phyloP scores from a whole-genome alignment of 768 basidiomycete genomes.

The Gymnopilus junonius region DNA sequence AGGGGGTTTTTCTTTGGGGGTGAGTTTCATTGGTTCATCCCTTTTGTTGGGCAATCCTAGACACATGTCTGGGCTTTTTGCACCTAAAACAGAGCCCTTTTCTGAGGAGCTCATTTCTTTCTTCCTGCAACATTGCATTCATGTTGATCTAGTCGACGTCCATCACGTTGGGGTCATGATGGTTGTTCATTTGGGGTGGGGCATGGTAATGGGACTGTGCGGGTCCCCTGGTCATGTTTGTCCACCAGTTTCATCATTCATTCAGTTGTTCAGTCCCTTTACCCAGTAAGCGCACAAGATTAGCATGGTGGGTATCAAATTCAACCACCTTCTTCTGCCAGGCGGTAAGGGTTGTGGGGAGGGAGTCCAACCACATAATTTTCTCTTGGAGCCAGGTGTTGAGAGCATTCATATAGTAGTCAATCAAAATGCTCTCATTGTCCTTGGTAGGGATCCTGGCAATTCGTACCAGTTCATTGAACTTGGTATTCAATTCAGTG shows the following conservation, averaged over 20 bases:
- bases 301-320: neutral
- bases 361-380: neutral
- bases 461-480: neutral
- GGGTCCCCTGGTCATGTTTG: neutral
- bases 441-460: neutral
- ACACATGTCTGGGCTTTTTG: neutral
- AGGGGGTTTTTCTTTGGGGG: neutral
- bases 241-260: neutral
- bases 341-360: neutral
- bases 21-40: neutral
- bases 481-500: neutral
- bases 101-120: neutral
- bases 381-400: neutral
- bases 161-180: neutral
- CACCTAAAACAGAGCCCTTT: neutral
- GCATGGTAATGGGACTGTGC: neutral
- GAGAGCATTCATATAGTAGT: neutral
- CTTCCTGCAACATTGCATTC: neutral
- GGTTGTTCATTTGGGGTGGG: neutral
- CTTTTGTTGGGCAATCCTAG: neutral
- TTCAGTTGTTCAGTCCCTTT: neutral
- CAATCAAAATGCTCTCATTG: neutral
- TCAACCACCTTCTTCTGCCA: neutral
- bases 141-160: neutral
- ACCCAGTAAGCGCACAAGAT: neutral